A percentile compares a stretch with the other conserved stretches of the same genome.
Evolutionary conservation across 345 rosid genomes (phyloP).

Genomic region (Jatropha curcas): DNA sequence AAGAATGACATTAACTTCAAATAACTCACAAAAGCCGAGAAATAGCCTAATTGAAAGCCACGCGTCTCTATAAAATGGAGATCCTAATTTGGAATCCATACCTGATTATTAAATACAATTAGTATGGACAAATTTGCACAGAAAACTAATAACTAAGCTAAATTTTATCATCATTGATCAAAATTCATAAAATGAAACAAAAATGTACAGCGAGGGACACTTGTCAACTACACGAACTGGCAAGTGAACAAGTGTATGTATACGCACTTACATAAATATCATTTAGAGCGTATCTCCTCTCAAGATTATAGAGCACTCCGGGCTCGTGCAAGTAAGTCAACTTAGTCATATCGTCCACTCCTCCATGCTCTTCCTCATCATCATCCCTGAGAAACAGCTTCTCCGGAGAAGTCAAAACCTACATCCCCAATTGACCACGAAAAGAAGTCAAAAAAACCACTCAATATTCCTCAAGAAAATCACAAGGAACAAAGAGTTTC

Average conservation of each 20-base stretch:
- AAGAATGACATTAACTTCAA: too few species aligned
- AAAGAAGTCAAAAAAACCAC: not conserved
- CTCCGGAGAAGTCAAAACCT: slow-evolving; percentile 56
- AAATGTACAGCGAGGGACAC: not conserved
- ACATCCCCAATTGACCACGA: not conserved
- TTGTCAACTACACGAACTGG: not conserved
- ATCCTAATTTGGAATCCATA: not conserved
- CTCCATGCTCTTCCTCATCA: slow-evolving; percentile 87
- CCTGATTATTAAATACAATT: not conserved
- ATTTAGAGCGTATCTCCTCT: slow-evolving; percentile 85
- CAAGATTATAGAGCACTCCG: slow-evolving; percentile 84
- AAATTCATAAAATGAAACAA: not conserved
- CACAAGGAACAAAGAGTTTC: not conserved
- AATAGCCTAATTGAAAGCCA: too few species aligned
- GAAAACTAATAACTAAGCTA: not conserved
- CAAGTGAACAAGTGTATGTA: not conserved
- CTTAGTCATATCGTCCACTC: slow-evolving; percentile 99
- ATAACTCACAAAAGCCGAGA: too few species aligned
- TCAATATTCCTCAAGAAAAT: not conserved
- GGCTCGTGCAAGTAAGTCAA: slow-evolving; percentile 94
- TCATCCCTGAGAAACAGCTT: slow-evolving; percentile 69
- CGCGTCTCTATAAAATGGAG: not conserved
- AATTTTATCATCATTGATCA: slow-evolving; percentile 9
- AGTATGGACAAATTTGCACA: not conserved
- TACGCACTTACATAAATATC: slow-evolving; percentile 81